phyloP scores from a whole-genome alignment of 2,329 filamentous ascomycete genomes.

The Thielaviopsis populi region DNA sequence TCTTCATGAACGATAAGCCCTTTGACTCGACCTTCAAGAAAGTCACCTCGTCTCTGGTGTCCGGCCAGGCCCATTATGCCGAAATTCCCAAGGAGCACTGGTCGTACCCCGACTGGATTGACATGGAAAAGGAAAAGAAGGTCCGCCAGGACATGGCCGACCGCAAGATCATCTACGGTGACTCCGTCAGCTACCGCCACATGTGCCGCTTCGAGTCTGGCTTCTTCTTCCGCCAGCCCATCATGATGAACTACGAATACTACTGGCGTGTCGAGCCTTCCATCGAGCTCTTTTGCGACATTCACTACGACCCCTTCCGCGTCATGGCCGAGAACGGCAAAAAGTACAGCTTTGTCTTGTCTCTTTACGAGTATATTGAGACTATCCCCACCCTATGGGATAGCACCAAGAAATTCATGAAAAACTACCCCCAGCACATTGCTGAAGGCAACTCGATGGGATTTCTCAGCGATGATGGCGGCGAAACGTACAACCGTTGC shows the following conservation, averaged over 20 bases:
- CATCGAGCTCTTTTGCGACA: conserved; percentile 89
- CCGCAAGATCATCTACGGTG: conserved; percentile 95
- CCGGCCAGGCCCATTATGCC: conserved; percentile 82
- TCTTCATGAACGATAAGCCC: conserved; percentile 91
- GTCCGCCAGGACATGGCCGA: conserved; percentile 88
- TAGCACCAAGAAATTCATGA: conserved; percentile 86
- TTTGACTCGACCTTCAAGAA: conserved; percentile 92
- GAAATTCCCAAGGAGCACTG: conserved; percentile 83
- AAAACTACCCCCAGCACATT: conserved; percentile 78
- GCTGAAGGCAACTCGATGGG: conserved; percentile 69
- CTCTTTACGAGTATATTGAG: conserved; percentile 89
- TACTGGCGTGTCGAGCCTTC: conserved; percentile 99
- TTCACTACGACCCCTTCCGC: conserved; percentile 91
- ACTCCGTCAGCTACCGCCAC: conserved; percentile 92
- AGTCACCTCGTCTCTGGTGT: conserved; percentile 76
- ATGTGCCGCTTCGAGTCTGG: conserved; percentile 99
- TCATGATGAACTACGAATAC: conserved; percentile 95
- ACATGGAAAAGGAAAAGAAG: conserved; percentile 80
- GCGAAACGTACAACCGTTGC: conserved; percentile 89
- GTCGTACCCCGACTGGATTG: conserved; percentile 93
- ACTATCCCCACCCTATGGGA: conserved; percentile 96
- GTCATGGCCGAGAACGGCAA: conserved; percentile 93
- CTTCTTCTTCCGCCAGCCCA: conserved; percentile 91
- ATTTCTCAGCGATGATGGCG: conserved; percentile 82
- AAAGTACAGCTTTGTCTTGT: conserved; percentile 95